These are phyloP conservation scores for Lichtheimia corymbifera DNA, from an alignment of 371 early-diverging fungal species.

Conservation along the genomic window DNA sequence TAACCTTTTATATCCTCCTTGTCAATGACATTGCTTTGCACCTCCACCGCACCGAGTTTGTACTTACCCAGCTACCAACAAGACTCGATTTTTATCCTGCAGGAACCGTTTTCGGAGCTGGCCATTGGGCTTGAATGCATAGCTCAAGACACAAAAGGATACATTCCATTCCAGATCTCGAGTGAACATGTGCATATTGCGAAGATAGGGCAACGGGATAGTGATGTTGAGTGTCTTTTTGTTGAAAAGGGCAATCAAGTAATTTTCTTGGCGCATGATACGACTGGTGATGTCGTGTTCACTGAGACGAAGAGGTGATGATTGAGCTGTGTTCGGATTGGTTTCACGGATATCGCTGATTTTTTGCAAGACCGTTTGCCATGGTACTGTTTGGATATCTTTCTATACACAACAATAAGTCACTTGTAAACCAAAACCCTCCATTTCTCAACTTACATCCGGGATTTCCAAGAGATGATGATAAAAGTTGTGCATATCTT, in stretches of 20 bases:
- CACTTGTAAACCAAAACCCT: neutral
- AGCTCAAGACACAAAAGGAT: slow-evolving; percentile 79
- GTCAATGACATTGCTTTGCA: neutral
- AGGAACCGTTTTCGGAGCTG: slow-evolving; percentile 81
- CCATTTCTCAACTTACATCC: slow-evolving; percentile 57
- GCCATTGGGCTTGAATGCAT: slow-evolving; percentile 86
- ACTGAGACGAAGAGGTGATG: slow-evolving; percentile 64
- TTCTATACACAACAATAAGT: slow-evolving; percentile 30
- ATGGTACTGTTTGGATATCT: slow-evolving; percentile 79
- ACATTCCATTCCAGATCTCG: slow-evolving; percentile 93
- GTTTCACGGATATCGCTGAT: slow-evolving; percentile 74
- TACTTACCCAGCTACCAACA: slow-evolving; percentile 62
- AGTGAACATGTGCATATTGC: slow-evolving; percentile 65
- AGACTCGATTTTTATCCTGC: slow-evolving; percentile 58
- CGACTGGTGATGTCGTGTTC: slow-evolving; percentile 89
- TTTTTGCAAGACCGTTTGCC: slow-evolving; percentile 74
- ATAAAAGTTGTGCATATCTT: slow-evolving; percentile 87
- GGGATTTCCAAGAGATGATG: slow-evolving; percentile 78
- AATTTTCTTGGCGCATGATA: slow-evolving; percentile 97
- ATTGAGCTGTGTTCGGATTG: slow-evolving; percentile 61
- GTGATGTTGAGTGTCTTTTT: slow-evolving; percentile 83
- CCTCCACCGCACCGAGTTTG: neutral
- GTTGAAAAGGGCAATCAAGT: slow-evolving; percentile 93
- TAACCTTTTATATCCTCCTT: slow-evolving; percentile 45
- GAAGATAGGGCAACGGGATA: slow-evolving; percentile 59